Conservation (phyloP, 2,329 filamentous ascomycete species). For the Exophiala oligosperma region DNA sequence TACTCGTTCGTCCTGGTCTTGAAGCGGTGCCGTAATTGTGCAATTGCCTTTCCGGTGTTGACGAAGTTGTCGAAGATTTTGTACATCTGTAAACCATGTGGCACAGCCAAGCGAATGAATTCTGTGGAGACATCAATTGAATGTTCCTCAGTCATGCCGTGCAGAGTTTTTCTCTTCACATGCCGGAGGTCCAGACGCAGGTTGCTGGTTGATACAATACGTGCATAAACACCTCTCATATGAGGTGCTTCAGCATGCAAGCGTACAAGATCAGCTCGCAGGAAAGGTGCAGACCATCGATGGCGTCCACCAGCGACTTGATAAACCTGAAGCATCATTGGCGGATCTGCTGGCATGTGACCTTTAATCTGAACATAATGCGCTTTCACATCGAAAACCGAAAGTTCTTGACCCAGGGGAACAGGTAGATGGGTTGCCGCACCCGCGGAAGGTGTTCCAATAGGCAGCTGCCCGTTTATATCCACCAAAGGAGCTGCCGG, state of each 20-base stretch:
- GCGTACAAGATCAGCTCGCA: constrained; percentile 74
- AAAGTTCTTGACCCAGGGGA: constrained; percentile 58
- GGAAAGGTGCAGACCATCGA: constrained; percentile 81
- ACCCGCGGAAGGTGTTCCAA: constrained; percentile 28
- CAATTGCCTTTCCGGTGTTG: constrained; percentile 81
- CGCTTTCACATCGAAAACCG: constrained; percentile 80
- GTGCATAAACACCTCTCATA: constrained; percentile 80
- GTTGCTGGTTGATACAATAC: constrained; percentile 79
- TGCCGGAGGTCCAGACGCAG: constrained; percentile 79
- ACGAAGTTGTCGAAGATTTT: constrained; percentile 90
- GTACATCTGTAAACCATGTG: constrained; percentile 86
- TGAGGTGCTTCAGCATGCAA: constrained; percentile 85
- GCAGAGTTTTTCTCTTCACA: constrained; percentile 66
- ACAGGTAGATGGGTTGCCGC: constrained; percentile 15
- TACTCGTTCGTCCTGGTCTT: constrained; percentile 85
- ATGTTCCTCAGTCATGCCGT: constrained; percentile 67
- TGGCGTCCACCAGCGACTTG: constrained; percentile 79
- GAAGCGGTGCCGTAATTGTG: constrained; percentile 93
- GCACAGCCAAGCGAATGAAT: constrained; percentile 82
- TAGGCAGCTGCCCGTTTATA: not conserved
- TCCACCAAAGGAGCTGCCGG: constrained; percentile 23
- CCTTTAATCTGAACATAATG: constrained; percentile 84
- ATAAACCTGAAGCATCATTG: constrained; percentile 86
- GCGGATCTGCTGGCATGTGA: constrained; percentile 84
- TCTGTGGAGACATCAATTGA: constrained; percentile 83